Percentiles rank a stretch among this genome's conserved stretches.
Evolutionary conservation across 176 grass and related monocot genomes (phyloP).

Genomic region (Coix lacrymajobi): DNA sequence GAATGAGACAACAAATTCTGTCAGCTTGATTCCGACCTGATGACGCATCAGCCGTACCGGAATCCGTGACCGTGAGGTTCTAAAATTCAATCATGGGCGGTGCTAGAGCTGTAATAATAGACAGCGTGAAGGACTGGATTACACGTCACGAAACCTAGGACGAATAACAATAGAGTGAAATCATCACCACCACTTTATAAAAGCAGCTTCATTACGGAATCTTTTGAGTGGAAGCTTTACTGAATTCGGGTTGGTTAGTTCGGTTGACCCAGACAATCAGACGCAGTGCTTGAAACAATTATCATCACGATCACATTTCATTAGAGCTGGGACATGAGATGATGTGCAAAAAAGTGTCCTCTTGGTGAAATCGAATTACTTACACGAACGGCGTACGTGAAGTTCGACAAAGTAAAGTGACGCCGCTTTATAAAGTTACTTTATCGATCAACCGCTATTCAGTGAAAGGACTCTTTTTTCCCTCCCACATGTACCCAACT

Average conservation of each 20-base stretch:
- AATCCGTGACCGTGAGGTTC: neutral
- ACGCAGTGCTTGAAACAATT: neutral
- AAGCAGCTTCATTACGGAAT: neutral
- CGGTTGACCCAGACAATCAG: neutral
- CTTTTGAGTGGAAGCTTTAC: neutral
- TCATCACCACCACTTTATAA: neutral
- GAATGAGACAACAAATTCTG: neutral
- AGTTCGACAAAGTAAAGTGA: constrained; percentile 38
- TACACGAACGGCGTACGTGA: constrained; percentile 2
- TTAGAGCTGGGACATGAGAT: neutral
- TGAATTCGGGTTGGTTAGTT: neutral
- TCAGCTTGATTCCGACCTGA: neutral
- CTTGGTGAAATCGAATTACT: neutral
- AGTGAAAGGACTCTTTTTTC: constrained; percentile 3
- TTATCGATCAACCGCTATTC: constrained; percentile 21
- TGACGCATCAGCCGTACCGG: too few species aligned
- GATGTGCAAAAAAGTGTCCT: neutral
- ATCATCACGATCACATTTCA: neutral
- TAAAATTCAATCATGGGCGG: neutral
- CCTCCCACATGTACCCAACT: constrained; percentile 37
- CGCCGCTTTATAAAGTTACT: constrained; percentile 46
- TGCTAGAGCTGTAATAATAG: neutral
- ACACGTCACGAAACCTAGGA: constrained; percentile 13
- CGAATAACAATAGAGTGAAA: neutral
- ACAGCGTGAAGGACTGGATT: constrained; percentile 17